Base-by-base conservation (phyloP, 257 asterid genomes). In the Thymus mandschuricus region DNA sequence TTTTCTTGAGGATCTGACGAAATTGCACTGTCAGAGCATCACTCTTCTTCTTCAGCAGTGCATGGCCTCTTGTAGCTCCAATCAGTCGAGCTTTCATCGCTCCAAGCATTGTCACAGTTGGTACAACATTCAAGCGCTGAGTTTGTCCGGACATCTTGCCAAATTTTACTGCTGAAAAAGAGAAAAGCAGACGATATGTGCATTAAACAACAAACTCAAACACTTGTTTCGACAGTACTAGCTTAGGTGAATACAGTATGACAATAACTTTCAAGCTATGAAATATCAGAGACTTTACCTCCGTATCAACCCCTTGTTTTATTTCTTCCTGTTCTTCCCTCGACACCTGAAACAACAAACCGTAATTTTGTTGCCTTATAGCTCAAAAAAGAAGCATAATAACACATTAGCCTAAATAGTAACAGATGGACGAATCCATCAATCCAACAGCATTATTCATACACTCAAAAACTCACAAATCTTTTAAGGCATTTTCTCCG, bases 21-120 rank as follows among this genome's bases (percentile, higher is more conserved):
- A 83, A 83, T 75, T 80, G 85, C 71, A 80, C 88, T 2, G 88
- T 83, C 65, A 83, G 49, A 62, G 88, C 88, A 58, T 83, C 88
- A 63, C 88, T 83, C 75, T 83, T 83, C 68, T 83, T 83, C 85
- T 83, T 83, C 72, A 83, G 88, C 79, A 83, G 76, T 8, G 88
- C 88, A 52, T 83, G 88, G 76, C 88, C 88, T 70, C 88, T 78
- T 41, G 88, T 83, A 7, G 88, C 88, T 13, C 87, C 87, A 5
- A 83, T 70, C 3, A 83, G 79, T 28, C 87, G 81, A 63, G 87
- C 87, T 77, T 83, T 83, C 83, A 83, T 76, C 33, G 76, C 83
- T 27, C 83, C 88, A 44, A 83, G 88, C 78, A 80, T 70, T 31
- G 88, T 83, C 40, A 83, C 88, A 46, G 88, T 83, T 5, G 87